phyloP scores from a whole-genome alignment of 441 rosid genomes.

The Adansonia grandidieri region DNA sequence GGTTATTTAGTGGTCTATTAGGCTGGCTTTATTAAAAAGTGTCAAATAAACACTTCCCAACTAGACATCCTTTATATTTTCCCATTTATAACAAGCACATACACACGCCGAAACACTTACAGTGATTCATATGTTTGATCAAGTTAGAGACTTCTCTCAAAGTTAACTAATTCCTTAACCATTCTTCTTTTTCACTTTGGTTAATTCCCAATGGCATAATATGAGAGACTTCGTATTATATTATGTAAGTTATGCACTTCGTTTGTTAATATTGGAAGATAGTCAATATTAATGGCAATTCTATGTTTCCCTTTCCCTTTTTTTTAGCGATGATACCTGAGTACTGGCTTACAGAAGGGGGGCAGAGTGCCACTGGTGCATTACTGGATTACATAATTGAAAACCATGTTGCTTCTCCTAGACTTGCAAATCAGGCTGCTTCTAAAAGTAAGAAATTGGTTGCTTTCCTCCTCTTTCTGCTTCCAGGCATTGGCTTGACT shows the following conservation, averaged over 20 bases:
- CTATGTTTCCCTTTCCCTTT: constrained; percentile 26
- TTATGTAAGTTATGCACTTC: neutral
- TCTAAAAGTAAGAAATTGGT: constrained; percentile 61
- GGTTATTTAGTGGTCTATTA: constrained; percentile 1
- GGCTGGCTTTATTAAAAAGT: constrained; percentile 13
- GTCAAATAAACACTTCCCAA: neutral
- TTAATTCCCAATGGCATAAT: constrained; percentile 5
- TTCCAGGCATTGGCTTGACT: constrained; percentile 18
- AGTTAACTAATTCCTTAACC: constrained; percentile 7
- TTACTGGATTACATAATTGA: constrained; percentile 80
- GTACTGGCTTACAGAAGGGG: constrained; percentile 98
- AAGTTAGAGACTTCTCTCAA: constrained; percentile 1
- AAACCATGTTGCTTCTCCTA: constrained; percentile 86
- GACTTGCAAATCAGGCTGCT: constrained; percentile 91
- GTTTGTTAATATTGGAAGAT: neutral
- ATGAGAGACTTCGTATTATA: neutral
- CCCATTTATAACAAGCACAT: neutral
- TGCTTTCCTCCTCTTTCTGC: neutral
- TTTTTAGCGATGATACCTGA: constrained; percentile 80
- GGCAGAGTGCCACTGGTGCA: constrained; percentile 99
- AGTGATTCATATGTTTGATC: neutral
- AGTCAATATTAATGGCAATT: constrained; percentile 15
- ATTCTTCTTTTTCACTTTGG: neutral
- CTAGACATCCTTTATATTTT: neutral
- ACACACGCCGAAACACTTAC: neutral